Percentiles rank a stretch among this genome's conserved stretches.
Evolutionary conservation across 1,139 yeast species (phyloP).

Genomic region (Kurtzmaniella quercitrusa): DNA sequence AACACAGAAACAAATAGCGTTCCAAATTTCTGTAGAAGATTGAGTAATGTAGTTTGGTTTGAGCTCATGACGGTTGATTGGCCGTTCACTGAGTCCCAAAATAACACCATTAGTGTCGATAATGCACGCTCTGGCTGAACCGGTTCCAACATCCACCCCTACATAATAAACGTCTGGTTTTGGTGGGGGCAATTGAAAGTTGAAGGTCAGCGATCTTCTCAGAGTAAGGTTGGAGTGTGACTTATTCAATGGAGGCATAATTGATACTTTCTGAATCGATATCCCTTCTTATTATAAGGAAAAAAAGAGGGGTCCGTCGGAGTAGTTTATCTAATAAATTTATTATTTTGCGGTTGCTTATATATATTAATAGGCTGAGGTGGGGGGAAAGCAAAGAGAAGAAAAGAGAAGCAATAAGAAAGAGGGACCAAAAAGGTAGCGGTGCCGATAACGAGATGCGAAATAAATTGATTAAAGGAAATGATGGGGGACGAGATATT

Average conservation of each 20-base stretch:
- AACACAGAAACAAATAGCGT: conserved; percentile 79
- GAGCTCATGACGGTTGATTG: conserved; percentile 72
- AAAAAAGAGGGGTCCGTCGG: background rate
- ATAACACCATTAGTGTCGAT: conserved; percentile 83
- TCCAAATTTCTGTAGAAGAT: conserved; percentile 92
- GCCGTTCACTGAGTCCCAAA: conserved; percentile 73
- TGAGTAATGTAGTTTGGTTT: conserved; percentile 74
- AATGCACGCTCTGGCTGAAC: conserved; percentile 92
- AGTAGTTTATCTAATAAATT: background rate
- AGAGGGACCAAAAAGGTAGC: too few species aligned
- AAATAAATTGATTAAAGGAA: too few species aligned
- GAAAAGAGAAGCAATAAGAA: too few species aligned
- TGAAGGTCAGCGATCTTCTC: conserved; percentile 37
- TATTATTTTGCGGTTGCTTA: background rate
- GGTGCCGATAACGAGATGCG: too few species aligned
- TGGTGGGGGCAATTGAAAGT: conserved; percentile 36
- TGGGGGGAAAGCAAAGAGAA: too few species aligned
- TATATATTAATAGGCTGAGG: background rate
- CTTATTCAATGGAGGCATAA: conserved; percentile 15
- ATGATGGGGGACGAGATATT: too few species aligned
- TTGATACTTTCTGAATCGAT: background rate
- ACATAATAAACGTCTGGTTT: conserved; percentile 61
- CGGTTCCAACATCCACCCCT: conserved; percentile 98
- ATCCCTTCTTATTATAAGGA: too few species aligned
- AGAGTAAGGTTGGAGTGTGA: conserved; percentile 40